Base-by-base conservation (phyloP, 2,329 filamentous ascomycete genomes). In the Colletotrichum tamarilloi region DNA sequence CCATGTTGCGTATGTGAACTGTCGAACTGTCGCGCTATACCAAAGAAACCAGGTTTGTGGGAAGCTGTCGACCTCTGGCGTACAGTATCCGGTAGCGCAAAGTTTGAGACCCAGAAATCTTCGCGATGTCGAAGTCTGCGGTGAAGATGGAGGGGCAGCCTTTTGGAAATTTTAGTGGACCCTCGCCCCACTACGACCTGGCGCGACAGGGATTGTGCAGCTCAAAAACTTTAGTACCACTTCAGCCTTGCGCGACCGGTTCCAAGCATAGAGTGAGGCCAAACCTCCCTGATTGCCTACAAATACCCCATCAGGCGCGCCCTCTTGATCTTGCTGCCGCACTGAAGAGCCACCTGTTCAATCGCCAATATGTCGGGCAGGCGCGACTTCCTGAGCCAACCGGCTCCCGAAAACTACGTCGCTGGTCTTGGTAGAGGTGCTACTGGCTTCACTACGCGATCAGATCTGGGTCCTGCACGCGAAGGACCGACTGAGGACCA, bases 401-500 rank as follows among this genome's bases (percentile, higher is more conserved):
- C 93, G 75, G 93, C 93, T 68, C 93, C 93, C 14, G 93, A 95
- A 79, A 96, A 95, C 83, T 96, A 96, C 80, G 96, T 99, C 76
- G 97, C 97, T 76, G 97, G 97, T 90, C 92, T 99, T 75, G 97
- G 97, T 84, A 94, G 97, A 88, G 97, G 97, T 85, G 97, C 97
- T 26, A 99, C 97, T 8, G 97, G 97, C 74, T 99, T 99, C 86
- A 98, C 97, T 19, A 99, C 97, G 53, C 92, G 97, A 79, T 98
- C 96, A 70, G 97, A 99, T 89, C 88, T 99, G 71, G 97, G 97
- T 71, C 97, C 97, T 63, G 96, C 96, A 72, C 91, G 96, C 79
- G 96, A 98, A 86, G 97, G 97, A 19, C 97, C 97, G 62, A 98
- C 94, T 74, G 96, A 98, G 79, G 97, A 99, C 81, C 96, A 98